These are phyloP conservation scores for Cryptosporidium tyzzeri DNA, from an alignment of 169 alveolate species.

Conservation along the genomic window DNA sequence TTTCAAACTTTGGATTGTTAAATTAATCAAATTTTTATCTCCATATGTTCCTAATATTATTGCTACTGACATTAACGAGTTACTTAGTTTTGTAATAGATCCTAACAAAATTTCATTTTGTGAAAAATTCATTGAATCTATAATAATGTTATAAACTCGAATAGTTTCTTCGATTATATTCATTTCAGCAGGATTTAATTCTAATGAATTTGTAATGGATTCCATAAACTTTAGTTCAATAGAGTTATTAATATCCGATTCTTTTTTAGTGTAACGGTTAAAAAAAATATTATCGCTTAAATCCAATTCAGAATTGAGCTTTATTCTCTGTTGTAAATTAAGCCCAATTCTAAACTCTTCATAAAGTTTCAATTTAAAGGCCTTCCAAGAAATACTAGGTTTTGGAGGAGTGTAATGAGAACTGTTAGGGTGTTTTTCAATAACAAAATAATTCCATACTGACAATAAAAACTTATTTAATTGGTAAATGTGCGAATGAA, in stretches of 20 bases:
- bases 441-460: conserved; percentile 26
- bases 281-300: conserved; percentile 6
- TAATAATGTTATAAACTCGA: conserved; percentile 11
- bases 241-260: conserved; percentile 32
- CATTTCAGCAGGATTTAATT: neutral
- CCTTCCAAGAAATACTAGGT: conserved; percentile 59
- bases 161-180: conserved; percentile 27
- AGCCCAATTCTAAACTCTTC: conserved; percentile 37
- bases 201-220: conserved; percentile 10
- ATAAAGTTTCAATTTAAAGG: conserved; percentile 36
- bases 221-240: conserved; percentile 40
- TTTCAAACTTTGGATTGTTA: conserved; percentile 15
- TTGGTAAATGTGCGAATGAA: conserved; percentile 29
- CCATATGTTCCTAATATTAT: conserved; percentile 41
- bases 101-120: conserved; percentile 33
- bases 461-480: conserved; percentile 6
- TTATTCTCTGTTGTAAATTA: conserved; percentile 38
- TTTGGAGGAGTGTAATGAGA: conserved; percentile 68
- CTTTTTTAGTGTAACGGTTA: conserved; percentile 12
- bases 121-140: neutral
- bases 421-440: neutral
- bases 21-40: conserved; percentile 21
- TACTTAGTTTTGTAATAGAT: conserved; percentile 40
- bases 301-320: conserved; percentile 24
- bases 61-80: conserved; percentile 31